Base-by-base conservation (phyloP, 257 asterid genomes). In the Lantana camara region DNA sequence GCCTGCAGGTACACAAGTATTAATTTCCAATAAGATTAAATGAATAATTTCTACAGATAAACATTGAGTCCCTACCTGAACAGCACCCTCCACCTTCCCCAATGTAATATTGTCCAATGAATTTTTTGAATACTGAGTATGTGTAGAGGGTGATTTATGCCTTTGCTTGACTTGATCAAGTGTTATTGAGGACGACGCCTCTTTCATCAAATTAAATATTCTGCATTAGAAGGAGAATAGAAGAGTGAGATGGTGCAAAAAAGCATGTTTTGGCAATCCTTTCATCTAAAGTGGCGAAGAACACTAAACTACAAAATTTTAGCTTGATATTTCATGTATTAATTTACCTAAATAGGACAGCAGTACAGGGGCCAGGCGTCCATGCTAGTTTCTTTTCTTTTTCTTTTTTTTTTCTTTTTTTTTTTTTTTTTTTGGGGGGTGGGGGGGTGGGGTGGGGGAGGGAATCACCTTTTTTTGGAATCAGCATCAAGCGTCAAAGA, bases 31-130 rank as follows among this genome's bases (percentile, higher is more conserved):
- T 22, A 24, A 27, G 35, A 32, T 20, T 57, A 27, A 60, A 72
- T 42, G 40, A 46, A 29, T 61, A 59, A 14, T 9, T 45, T 35
- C 56, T 8, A 41, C 44, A 41, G 60, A 68, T n/a, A 51, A 34
- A 49, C 48, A 22, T 23, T 44, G 21, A 62, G 44, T 63, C 38
- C 72, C 70, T 77, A 89, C 99, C 99, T 86, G 85, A 55, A 83
- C 60, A 30, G 87, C 72, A 48, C 83, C 87, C 75, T 90, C 96
- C 56, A 85, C 85, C 74, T 78, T 94, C 71, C 99, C 99, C 73
- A 76, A 35, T 42, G 96, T 88, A 48, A 94, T 63, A 71, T 72
- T 72, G 42, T 88, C 90, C 4, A 55, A 40, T 32, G 20, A 66
- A 73, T 15, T 60, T 64, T 68, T 87, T 48, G 88, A 79, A 15